Conservation (phyloP, 2,329 filamentous ascomycete species). For the Metarhizium rileyi region DNA sequence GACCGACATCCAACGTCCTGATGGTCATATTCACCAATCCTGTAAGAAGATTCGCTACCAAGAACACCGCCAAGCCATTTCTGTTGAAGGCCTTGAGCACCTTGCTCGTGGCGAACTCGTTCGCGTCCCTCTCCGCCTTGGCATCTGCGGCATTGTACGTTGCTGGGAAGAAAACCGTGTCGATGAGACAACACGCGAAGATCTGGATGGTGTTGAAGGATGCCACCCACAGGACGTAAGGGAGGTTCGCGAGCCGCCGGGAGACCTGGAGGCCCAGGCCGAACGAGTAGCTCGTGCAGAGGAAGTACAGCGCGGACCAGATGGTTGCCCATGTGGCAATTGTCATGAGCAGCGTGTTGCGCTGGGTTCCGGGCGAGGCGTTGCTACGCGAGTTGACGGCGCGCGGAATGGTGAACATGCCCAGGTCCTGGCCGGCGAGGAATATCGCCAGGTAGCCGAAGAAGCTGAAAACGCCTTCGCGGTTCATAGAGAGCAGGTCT, state of each 20-base stretch:
- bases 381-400: conserved; percentile 33
- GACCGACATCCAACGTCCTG: conserved; percentile 65
- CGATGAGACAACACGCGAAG: conserved; percentile 65
- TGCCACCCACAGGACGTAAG: conserved; percentile 88
- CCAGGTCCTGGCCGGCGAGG: conserved; percentile 75
- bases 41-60: conserved; percentile 82
- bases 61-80: conserved; percentile 77
- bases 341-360: conserved; percentile 49
- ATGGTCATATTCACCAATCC: conserved; percentile 82
- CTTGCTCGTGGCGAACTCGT: conserved; percentile 62
- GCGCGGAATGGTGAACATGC: conserved; percentile 67
- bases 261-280: conserved; percentile 72
- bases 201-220: conserved; percentile 85
- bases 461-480: conserved; percentile 94
- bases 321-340: conserved; percentile 54
- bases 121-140: conserved; percentile 52
- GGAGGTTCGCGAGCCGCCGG: conserved; percentile 81
- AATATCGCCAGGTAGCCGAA: conserved; percentile 92
- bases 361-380: conserved; percentile 34
- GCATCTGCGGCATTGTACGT: conserved; percentile 49
- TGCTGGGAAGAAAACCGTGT: conserved; percentile 67
- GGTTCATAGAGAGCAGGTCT: conserved; percentile 76
- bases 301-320: conserved; percentile 62
- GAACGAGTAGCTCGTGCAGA: conserved; percentile 57
- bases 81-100: conserved; percentile 80